Evolutionary conservation across 2,329 filamentous ascomycete genomes (phyloP), one percentile per base, ranked within the genome.

Genomic region (Aspergillus sp.): DNA sequence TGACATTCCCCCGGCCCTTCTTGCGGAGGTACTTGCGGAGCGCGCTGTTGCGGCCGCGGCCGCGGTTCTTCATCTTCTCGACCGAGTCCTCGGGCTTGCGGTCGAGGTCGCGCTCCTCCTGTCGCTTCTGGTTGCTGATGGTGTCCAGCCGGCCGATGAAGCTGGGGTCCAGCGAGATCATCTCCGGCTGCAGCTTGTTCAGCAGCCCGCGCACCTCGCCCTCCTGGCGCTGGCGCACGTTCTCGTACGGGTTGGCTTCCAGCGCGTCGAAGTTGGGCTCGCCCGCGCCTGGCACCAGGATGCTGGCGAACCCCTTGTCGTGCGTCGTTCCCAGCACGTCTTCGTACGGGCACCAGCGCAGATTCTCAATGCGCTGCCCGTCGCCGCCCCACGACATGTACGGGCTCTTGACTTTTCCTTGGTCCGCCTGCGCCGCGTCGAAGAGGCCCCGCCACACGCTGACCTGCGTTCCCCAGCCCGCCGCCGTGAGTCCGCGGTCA

Each of bases 181-280:
- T 98, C 54, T 94, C 89, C 3, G 91, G 89, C 51, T 88, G 78
- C 29, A 98, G 71, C 67, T 98, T 98, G 70, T 93, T 93, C 48
- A 98, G 75, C 43, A 98, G 71, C 8, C 75, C 71, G 67, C 83
- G 86, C 58, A 98, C 86, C 61, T 98, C 91, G 31, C 74, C 73
- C 62, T 98, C 91, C 60, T 93, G 88, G 50, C 91, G 77, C 65
- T 96, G 88, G 64, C 91, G 93, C 51, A 70, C 73, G 33, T 82
- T 94, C 65, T 96, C 91, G 72, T 89, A 96, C 20, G 91, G 91
- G 67, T 98, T 98, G 48, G 80, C 71, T 61, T 98, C 91, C 33
- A 95, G 69, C 2, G 86, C 83, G 58, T 98, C 91, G 57, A 84
- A 95, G 72, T 96, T 96, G 55, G 91, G 79, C 60, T 98, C 91